phyloP scores from a whole-genome alignment of 768 basidiomycete genomes.

The Neoboletus magnificus region DNA sequence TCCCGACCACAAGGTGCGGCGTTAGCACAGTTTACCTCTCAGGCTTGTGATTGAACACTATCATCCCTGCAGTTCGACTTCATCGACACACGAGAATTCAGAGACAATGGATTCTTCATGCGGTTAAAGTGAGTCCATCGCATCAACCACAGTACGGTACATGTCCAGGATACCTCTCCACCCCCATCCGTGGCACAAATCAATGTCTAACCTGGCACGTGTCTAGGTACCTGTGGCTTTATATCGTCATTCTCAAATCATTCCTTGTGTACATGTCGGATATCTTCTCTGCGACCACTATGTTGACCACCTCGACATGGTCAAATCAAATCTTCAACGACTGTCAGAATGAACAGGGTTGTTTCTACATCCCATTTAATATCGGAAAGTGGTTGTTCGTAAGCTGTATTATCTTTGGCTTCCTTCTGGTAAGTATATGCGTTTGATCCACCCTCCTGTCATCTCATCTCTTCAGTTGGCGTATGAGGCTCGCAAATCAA shows the following conservation, averaged over 20 bases:
- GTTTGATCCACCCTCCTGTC: background rate
- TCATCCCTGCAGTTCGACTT: constrained; percentile 79
- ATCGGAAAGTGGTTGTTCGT: constrained; percentile 97
- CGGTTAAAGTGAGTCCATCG: constrained; percentile 66
- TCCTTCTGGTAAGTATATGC: constrained; percentile 67
- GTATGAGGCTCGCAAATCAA: constrained; percentile 89
- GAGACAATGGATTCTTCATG: constrained; percentile 81
- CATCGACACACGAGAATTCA: constrained; percentile 90
- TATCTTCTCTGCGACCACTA: constrained; percentile 95
- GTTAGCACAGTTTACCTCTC: background rate
- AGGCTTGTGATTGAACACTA: background rate
- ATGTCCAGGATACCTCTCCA: background rate
- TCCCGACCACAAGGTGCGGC: constrained; percentile 90
- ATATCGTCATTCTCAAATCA: constrained; percentile 90
- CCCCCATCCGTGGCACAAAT: background rate
- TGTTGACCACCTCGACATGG: constrained; percentile 91
- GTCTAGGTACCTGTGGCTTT: constrained; percentile 85
- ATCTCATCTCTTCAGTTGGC: constrained; percentile 54
- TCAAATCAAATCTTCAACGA: constrained; percentile 85
- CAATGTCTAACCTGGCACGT: constrained; percentile 9
- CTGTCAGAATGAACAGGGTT: constrained; percentile 61
- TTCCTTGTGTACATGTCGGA: constrained; percentile 96
- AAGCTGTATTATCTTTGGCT: constrained; percentile 98
- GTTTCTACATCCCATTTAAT: constrained; percentile 82
- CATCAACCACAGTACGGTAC: background rate